These are phyloP conservation scores for Botryobasidium botryosum DNA, from an alignment of 768 basidiomycete genomes.

Conservation along the genomic window DNA sequence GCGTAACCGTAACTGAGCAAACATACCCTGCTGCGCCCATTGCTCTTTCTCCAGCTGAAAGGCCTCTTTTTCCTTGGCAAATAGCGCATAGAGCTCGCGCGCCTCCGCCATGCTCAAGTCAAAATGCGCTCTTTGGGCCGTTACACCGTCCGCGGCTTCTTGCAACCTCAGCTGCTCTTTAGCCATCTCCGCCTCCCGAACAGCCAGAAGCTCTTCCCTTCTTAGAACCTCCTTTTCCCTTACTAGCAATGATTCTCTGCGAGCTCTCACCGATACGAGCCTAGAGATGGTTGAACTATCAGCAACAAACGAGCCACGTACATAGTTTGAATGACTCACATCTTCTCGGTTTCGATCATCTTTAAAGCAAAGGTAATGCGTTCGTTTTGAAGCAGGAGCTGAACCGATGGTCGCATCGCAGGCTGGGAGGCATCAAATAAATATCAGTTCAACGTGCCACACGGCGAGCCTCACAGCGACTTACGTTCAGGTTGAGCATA, in stretches of 20 bases:
- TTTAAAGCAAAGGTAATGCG: conserved; percentile 53
- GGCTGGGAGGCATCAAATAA: conserved; percentile 34
- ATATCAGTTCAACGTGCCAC: neutral
- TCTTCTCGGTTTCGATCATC: conserved; percentile 60
- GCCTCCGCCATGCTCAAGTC: conserved; percentile 1
- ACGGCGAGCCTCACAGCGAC: conserved; percentile 19
- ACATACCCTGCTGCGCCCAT: conserved; percentile 6
- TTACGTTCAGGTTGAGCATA: conserved; percentile 73
- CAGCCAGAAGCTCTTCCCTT: conserved; percentile 11
- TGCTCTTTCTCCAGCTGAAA: conserved; percentile 9
- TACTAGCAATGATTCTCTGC: conserved; percentile 38
- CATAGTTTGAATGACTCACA: conserved; percentile 29
- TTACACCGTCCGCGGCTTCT: neutral
- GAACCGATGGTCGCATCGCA: conserved; percentile 70
- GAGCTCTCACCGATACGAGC: conserved; percentile 44
- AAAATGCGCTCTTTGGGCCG: conserved; percentile 1
- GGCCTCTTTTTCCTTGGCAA: conserved; percentile 9
- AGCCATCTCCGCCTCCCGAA: conserved; percentile 6
- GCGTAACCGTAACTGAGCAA: neutral
- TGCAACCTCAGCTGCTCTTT: neutral
- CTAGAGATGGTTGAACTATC: too few relatives aligned
- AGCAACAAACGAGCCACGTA: neutral
- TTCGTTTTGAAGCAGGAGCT: conserved; percentile 67
- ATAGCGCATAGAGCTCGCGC: conserved; percentile 5
- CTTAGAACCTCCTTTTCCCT: conserved; percentile 27